Base-by-base conservation (phyloP, 1,284 basidiomycete species). In the Singerocomus rubriflavus region DNA sequence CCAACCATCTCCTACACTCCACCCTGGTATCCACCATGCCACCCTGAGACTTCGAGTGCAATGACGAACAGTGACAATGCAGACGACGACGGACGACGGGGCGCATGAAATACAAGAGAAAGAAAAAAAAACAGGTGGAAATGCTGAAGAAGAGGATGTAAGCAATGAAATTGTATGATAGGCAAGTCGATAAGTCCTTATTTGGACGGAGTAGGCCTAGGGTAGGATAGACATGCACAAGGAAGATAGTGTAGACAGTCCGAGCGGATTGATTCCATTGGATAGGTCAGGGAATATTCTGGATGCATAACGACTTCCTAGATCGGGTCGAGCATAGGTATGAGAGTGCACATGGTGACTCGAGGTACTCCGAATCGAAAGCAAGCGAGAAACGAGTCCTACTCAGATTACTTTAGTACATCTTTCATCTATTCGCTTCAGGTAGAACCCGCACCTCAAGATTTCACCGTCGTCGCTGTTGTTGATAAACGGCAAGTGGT, bases 401-500 rank as follows among this genome's bases (percentile, higher is more conserved):
- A 46, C 29, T 44, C 40, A 44, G 33, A 33, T 31, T 4, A 34
- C 14, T 42, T 66, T 10, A 66, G 44, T 11, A 44, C n/a, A 31
- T 30, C 27, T 25, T 16, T 12, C 16, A n/a, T 37, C 14, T 30
- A 17, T 13, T 14, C 16, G 14, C 29, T 43, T 43, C 26, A 37
- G 14, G 13, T 32, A 29, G 12, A 49, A 32, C 16, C 30, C 42
- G 34, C 50, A 65, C 66, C 52, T 54, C 26, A 14, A 36, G 21
- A 33, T 48, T 53, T 76, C 65, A 79, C 59, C 78, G 75, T 63
- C 80, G 75, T 61, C 79, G 81, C 60, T 84, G 85, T 60, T 85
- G 84, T 63, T 88, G 85, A 76, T 82, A 88, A 50, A 88, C 67
- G 17, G 88, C 85, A 35, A 90, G 72, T 27, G 87, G 87, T 34